Evolutionary conservation across 2,329 filamentous ascomycete species (phyloP), one percentile per base, ranked within the genome.

Genomic region (Chrysosporium keratinophilum): DNA sequence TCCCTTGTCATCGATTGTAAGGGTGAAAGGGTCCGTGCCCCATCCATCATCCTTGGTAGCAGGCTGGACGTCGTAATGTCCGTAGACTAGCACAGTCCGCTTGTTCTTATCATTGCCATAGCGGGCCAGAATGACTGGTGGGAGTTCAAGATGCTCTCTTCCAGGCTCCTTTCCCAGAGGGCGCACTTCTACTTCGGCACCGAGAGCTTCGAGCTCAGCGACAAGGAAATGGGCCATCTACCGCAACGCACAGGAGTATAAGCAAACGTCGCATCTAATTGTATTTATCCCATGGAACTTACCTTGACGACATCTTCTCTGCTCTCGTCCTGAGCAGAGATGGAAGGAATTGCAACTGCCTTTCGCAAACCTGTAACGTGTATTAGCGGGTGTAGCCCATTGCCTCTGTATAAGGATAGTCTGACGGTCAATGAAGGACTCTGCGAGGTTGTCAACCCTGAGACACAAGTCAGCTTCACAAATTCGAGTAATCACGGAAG

Each of bases 1-100:
- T 58, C 84, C 91, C 73, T 96, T 87, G 59, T 89, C 83, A 67
- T 94, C 90, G 55, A 97, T 80, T 28, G 80, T 85, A 60, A 98
- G 79, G 57, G 87, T 83, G 71, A 97, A 98, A 5, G 93, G 93
- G 70, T 97, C 87, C 2, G 91, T 96, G 52, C 85, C 83, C 93
- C 93, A 98, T 60, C 93, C 93, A 64, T 98, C 93, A 62, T 86
- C 87, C 76, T 87, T 87, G 67, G 90, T 80, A 34, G 93, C 93
- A 23, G 93, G 93, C 74, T 98, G 93, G 35, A 98, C 93, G 69
- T 98, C 93, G 75, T 98, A 98, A 77, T 98, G 93, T 46, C 93
- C 93, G 67, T 98, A 98, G 45, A 98, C 88, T 58, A 98, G 79
- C 61, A 98, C 93, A 35, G 90, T 97, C 57, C 87, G 82, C 81